Evolutionary conservation across 2,329 filamentous ascomycete genomes (phyloP).

Genomic region (Xylariaceae sp.): DNA sequence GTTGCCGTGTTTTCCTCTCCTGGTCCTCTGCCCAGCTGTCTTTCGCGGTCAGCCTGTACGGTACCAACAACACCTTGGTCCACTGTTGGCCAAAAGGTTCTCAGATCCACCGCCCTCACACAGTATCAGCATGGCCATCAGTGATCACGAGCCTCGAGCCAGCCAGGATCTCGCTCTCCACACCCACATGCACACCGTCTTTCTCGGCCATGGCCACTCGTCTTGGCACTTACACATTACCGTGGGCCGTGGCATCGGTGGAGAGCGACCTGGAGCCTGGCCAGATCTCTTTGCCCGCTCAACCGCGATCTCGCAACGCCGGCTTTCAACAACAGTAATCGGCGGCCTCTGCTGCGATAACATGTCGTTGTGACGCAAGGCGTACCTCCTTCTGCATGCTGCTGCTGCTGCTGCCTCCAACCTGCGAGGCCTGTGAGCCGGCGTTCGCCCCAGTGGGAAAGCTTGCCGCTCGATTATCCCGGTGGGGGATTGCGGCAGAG

Average conservation of each 20-base stretch:
- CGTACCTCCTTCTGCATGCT: not conserved
- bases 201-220: conserved; percentile 13
- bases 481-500: conserved; percentile 13
- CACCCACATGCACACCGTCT: conserved; percentile 13
- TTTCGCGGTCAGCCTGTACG: not conserved
- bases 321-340: not conserved
- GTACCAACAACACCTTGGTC: not conserved
- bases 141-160: not conserved
- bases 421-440: not conserved
- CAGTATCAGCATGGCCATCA: not conserved
- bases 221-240: not conserved
- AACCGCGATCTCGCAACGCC: not conserved
- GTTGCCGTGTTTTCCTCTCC: not conserved
- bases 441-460: not conserved
- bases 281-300: conserved; percentile 1
- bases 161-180: not conserved
- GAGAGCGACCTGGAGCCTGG: not conserved
- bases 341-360: not conserved
- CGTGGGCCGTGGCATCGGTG: not conserved
- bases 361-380: conserved; percentile 2
- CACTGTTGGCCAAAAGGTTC: not conserved
- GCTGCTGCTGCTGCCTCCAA: not conserved
- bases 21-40: not conserved
- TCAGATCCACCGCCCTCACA: not conserved
- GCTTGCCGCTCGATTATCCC: conserved; percentile 9